phyloP scores from a whole-genome alignment of 257 asterid genomes.

The Linderniella brevidens region DNA sequence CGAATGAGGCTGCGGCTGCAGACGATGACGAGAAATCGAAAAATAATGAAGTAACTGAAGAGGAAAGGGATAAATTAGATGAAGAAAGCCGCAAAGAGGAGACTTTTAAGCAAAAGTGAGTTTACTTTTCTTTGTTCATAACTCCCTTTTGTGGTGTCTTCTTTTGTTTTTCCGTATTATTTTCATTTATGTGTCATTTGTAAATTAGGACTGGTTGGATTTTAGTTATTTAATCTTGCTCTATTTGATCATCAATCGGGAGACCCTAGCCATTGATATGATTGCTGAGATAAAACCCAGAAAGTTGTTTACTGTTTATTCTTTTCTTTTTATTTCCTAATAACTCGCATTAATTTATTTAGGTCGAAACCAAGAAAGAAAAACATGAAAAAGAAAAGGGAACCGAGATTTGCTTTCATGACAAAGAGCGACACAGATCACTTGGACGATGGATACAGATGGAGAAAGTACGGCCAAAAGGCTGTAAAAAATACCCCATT shows the following conservation, averaged over 20 bases:
- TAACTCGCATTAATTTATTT: neutral
- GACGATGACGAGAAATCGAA: constrained; percentile 17
- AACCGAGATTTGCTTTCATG: constrained; percentile 86
- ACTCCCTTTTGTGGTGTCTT: too few relatives aligned
- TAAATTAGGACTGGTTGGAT: too few relatives aligned
- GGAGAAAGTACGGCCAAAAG: constrained; percentile 95
- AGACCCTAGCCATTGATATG: too few relatives aligned
- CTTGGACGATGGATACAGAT: constrained; percentile 90
- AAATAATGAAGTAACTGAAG: constrained; percentile 8
- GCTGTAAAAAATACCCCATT: constrained; percentile 92
- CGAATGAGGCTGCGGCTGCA: constrained; percentile 44
- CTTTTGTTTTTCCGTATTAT: too few relatives aligned
- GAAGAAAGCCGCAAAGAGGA: neutral
- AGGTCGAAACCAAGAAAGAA: constrained; percentile 66
- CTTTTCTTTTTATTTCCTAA: neutral
- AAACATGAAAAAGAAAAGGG: constrained; percentile 56
- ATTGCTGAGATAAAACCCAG: too few relatives aligned
- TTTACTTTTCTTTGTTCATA: neutral
- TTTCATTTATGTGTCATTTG: too few relatives aligned
- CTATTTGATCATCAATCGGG: too few relatives aligned
- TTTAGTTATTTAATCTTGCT: too few relatives aligned
- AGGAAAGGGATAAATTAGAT: constrained; percentile 21
- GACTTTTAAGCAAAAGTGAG: neutral
- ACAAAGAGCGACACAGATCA: constrained; percentile 83
- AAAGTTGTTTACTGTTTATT: neutral